Evolutionary conservation across 2,329 filamentous ascomycete genomes (phyloP), one percentile per base, ranked within the genome.

Genomic region (Ascosphaera apis): DNA sequence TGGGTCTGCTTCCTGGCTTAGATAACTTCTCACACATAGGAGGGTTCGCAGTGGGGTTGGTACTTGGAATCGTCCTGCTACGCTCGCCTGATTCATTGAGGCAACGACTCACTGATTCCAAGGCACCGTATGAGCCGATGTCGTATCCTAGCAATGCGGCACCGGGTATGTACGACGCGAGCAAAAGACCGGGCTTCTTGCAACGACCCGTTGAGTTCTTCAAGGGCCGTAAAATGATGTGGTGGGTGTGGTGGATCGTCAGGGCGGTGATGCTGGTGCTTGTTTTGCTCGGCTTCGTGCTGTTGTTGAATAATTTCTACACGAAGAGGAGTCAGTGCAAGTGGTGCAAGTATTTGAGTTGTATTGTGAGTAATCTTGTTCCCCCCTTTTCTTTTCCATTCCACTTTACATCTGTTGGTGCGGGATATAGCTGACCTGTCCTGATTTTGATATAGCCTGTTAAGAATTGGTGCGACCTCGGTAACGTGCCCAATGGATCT

Each of bases 21-120:
- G 88, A 98, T 62, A 98, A 98, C 55, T 98, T 95, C 54, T 80
- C 81, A 12, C 88, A 98, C 46, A 93, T 98, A 42, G 88, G 88
- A 37, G 88, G 88, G 2, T 93, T 95, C 53, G 57, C 91, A 35
- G 91, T 91, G 72, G 88, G 88, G 1, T 59, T 98, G 4, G 76
- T 76, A 0, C 68, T 93, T 1, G 88, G 88, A 9, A 65, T 95
- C 36, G 91, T 76, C 42, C 65, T 98, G 18, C 63, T 98, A 41
- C 83, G 86, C 50, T 93, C 84, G 3, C 88, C 88, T 2, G 79
- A 83, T 43, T 65, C 72, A 1, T 64, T 93, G 15, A 72, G 83
- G 23, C 65, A 74, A 39, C 72, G 76, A 32, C 77, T 84, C 38
- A 78, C 77, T 11, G 62, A 71, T 33, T 71, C 76, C 19, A 62